phyloP scores from a whole-genome alignment of 148 eudicot genomes.

The Heliosperma pusillum region DNA sequence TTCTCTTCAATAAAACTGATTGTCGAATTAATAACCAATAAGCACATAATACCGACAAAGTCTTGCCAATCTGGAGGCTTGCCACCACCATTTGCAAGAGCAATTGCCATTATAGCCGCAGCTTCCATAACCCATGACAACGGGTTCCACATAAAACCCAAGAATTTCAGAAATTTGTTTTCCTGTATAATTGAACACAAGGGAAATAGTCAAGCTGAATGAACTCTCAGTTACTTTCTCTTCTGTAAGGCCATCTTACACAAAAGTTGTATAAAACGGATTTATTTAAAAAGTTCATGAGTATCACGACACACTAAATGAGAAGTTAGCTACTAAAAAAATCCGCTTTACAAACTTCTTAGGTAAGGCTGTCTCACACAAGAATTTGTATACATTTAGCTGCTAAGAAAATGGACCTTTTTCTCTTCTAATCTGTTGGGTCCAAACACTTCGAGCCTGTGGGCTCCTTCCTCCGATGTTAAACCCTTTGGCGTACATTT shows the following conservation, averaged over 20 bases:
- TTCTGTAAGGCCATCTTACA: too few relatives aligned
- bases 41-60: constrained; percentile 77
- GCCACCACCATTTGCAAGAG: constrained; percentile 79
- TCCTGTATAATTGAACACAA: constrained; percentile 43
- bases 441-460: constrained; percentile 79
- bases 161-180: constrained; percentile 90
- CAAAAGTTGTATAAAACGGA: too few relatives aligned
- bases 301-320: too few relatives aligned
- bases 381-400: too few relatives aligned
- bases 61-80: constrained; percentile 96
- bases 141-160: constrained; percentile 99
- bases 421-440: constrained; percentile 94
- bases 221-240: too few relatives aligned
- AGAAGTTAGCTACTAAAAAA: too few relatives aligned
- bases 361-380: too few relatives aligned
- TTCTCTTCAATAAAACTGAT: constrained; percentile 96
- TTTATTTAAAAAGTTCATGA: too few relatives aligned
- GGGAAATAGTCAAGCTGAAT: neutral
- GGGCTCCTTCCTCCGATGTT: constrained; percentile 65
- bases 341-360: too few relatives aligned
- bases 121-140: constrained; percentile 99
- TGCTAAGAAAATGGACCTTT: constrained; percentile 40
- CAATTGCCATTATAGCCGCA: constrained; percentile 95
- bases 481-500: constrained; percentile 84
- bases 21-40: constrained; percentile 90